Evolutionary conservation across 352 stramenopile genomes (phyloP).

Genomic region (Globisporangium paddicum): DNA sequence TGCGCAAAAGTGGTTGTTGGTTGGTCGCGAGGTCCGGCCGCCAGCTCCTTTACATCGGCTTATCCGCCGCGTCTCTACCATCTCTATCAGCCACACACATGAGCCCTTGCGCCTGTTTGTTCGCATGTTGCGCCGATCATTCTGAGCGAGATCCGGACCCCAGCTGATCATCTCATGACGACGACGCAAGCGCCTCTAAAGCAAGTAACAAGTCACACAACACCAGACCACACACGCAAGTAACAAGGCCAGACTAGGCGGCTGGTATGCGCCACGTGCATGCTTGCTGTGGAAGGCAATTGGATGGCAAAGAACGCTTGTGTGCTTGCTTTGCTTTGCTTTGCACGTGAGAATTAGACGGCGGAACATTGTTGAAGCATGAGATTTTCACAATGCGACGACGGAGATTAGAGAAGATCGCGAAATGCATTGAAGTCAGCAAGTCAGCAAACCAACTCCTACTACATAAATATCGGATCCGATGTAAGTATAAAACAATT

Average conservation of each 20-base stretch:
- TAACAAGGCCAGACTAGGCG: neutral
- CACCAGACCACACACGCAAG: too few relatives aligned
- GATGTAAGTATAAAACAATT: too few relatives aligned
- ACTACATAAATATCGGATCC: too few relatives aligned
- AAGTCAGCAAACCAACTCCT: too few relatives aligned
- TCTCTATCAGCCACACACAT: neutral
- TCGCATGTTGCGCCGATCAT: neutral
- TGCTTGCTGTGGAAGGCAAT: neutral
- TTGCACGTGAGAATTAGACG: too few relatives aligned
- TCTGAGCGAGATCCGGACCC: neutral
- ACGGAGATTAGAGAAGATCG: too few relatives aligned
- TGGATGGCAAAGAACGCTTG: too few relatives aligned
- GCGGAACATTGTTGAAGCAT: neutral
- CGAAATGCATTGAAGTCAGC: too few relatives aligned
- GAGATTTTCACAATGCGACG: neutral
- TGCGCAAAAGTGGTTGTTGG: neutral
- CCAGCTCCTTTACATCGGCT: slow-evolving; percentile 2
- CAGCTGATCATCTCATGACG: slow-evolving; percentile 1
- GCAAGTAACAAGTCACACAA: neutral
- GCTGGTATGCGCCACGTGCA: neutral
- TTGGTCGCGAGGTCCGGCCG: neutral
- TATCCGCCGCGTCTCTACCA: neutral
- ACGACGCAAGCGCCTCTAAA: neutral
- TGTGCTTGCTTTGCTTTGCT: neutral
- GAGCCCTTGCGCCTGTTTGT: neutral